Evolutionary conservation across 192 early-diverging fungal species (phyloP).

Genomic region (Coemansia sp.): DNA sequence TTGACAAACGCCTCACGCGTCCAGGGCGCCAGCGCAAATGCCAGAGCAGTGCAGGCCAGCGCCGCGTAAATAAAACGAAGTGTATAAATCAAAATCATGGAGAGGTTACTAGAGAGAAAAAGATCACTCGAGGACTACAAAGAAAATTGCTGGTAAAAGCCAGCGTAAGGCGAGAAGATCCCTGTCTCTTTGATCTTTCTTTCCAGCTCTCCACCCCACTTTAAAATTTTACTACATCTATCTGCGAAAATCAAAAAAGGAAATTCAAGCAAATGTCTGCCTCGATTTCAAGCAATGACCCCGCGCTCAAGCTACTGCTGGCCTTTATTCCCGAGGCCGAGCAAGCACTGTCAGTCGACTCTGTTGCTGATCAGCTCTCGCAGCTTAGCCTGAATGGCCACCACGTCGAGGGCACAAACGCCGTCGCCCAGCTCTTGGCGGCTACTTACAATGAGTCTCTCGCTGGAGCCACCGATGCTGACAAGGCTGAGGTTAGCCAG

Average conservation of each 20-base stretch:
- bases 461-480: conserved; percentile 36
- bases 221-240: conserved; percentile 4
- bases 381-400: conserved; percentile 41
- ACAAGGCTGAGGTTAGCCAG: conserved; percentile 54
- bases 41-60: conserved; percentile 25
- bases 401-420: conserved; percentile 45
- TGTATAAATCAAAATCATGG: conserved; percentile 5
- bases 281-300: conserved; percentile 40
- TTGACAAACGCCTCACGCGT: conserved; percentile 50
- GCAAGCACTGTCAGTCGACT: conserved; percentile 28
- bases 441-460: conserved; percentile 46
- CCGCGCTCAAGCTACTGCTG: conserved; percentile 48
- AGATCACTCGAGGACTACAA: not conserved
- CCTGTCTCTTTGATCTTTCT: not conserved
- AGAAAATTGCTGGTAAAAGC: not conserved
- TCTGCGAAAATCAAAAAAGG: not conserved
- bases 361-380: conserved; percentile 49
- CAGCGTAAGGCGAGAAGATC: no score
- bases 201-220: not conserved
- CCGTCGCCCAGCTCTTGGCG: conserved; percentile 41
- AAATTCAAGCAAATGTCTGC: conserved; percentile 32
- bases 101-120: not conserved
- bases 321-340: conserved; percentile 39
- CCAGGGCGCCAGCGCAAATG: conserved; percentile 41
- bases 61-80: conserved; percentile 15